Evolutionary conservation across 2,329 filamentous ascomycete species (phyloP).

Genomic region (Arthroderma uncinatum): DNA sequence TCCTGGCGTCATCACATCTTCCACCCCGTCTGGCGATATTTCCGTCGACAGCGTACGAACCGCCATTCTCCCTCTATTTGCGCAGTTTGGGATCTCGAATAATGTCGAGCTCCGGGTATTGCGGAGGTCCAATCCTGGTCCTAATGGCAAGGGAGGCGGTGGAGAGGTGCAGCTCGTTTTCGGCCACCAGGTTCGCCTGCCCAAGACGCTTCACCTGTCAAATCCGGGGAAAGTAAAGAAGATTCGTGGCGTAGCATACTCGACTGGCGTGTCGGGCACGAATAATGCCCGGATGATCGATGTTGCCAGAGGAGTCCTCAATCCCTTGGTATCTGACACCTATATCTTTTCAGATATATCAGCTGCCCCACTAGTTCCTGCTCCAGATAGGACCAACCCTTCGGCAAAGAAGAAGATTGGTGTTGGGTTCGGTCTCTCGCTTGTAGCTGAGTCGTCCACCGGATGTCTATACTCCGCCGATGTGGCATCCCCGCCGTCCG

Average conservation of each 20-base stretch:
- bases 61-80: constrained; percentile 79
- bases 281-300: constrained; percentile 97
- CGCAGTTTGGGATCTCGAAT: constrained; percentile 78
- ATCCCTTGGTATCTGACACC: constrained; percentile 74
- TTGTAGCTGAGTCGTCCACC: constrained; percentile 86
- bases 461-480: constrained; percentile 85
- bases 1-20: constrained; percentile 80
- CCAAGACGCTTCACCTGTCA: constrained; percentile 84
- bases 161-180: constrained; percentile 91
- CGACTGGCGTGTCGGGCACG: constrained; percentile 77
- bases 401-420: constrained; percentile 53
- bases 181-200: constrained; percentile 81
- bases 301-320: constrained; percentile 73
- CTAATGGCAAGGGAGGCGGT: constrained; percentile 65
- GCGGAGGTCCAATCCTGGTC: constrained; percentile 64
- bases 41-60: constrained; percentile 90
- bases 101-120: constrained; percentile 76
- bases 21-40: constrained; percentile 73
- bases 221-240: constrained; percentile 75
- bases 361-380: constrained; percentile 49
- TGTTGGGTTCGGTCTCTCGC: constrained; percentile 78
- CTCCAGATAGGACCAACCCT: constrained; percentile 56
- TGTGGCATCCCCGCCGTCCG: constrained; percentile 58
- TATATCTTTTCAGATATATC: constrained; percentile 69
- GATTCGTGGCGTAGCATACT: constrained; percentile 87